Base-by-base conservation (phyloP, 352 stramenopile species). In the Pythium folliculosum region DNA sequence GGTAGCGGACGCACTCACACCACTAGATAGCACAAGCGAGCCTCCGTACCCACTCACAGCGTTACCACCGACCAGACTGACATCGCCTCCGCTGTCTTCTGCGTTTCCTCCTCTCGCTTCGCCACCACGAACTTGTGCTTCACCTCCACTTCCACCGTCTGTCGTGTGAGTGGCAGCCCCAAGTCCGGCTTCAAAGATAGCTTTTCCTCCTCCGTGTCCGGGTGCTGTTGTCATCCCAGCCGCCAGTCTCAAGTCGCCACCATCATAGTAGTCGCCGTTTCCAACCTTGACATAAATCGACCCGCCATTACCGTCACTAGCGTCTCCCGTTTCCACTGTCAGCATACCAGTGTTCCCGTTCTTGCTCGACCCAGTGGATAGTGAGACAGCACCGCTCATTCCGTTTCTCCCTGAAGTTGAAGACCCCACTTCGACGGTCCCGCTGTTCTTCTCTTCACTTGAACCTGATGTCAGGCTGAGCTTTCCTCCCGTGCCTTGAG, bases 101-200 rank as follows among this genome's bases (percentile, higher is more conserved):
- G 76, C 69, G 50, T 92, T 92, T 60, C 84, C 86, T 45, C 95
- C 95, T 70, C 91, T 88, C 30, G 86, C 92, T 74, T 96, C 82
- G 23, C 95, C 95, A 53, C 93, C 94, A 21, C 70, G 72, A 35
- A 98, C 78, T 23, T 78, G 70, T 27, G 98, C 70, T 53, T 84
- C 76, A 30, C 94, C 93, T 22, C 95, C 95, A 64, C 97, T 89
- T 55, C 95, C 95, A 62, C 94, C 95, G 69, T 98, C 95, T 25
- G 74, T 87, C 8, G 81, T 76, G 71, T 98, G 86, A 47, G 86
- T 81, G 53, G 76, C 89, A 22, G 88, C 89, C 3, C 79, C 80
- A 14, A 77, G 62, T n/a, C 84, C 84, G 66, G 73, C 84, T 66
- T 54, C 70, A 47, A 92, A 21, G 9, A 44, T 62, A 8, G 88